Evolutionary conservation across 108 stramenopile genomes (phyloP), one percentile per base, ranked within the genome.

Genomic region (Epithemia pelagica): DNA sequence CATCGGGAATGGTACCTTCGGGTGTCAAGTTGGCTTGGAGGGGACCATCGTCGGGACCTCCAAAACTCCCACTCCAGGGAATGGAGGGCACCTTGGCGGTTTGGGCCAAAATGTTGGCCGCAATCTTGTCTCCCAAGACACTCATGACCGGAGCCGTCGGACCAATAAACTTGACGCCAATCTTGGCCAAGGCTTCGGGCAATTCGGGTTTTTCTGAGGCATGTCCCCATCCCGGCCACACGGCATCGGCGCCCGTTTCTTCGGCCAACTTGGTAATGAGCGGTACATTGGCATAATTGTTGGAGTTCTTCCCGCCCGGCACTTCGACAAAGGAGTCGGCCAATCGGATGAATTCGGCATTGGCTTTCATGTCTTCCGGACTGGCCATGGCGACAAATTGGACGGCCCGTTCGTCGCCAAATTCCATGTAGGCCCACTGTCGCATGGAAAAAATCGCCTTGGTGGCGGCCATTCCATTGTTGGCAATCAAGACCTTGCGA

Each of bases 381-480:
- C 96, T 97, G 52, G 98, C 98, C 98, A 98, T 98, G 74, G 93
- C 98, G 15, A 98, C 95, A 69, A 98, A 98, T 69, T 96, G 81
- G 52, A 98, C 88, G 57, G 95, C 96, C 32, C 73, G 73, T 69
- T 98, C 97, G 67, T 98, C 96, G 15, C 97, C 96, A 27, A 96
- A 80, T 70, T 93, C 92, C 85, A 96, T 95, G 93, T 96, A 98
- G 52, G 95, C 94, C 98, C 98, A 98, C 66, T 96, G 94, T 28
- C 98, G 89, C 96, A 98, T 97, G 70, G 96, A 97, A 31, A 96
- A 78, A 76, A 98, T 97, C 53, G 92, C 78, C 78, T 98, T 98
- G 66, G 96, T 97, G 7, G 95, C 96, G 29, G 96, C 98, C 96
- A 98, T 98, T 64, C 98, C 98, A 75, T 98, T 98, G 90, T 98